These are phyloP conservation scores for Galerina marginata DNA, from an alignment of 768 basidiomycete genomes.

Conservation along the genomic window DNA sequence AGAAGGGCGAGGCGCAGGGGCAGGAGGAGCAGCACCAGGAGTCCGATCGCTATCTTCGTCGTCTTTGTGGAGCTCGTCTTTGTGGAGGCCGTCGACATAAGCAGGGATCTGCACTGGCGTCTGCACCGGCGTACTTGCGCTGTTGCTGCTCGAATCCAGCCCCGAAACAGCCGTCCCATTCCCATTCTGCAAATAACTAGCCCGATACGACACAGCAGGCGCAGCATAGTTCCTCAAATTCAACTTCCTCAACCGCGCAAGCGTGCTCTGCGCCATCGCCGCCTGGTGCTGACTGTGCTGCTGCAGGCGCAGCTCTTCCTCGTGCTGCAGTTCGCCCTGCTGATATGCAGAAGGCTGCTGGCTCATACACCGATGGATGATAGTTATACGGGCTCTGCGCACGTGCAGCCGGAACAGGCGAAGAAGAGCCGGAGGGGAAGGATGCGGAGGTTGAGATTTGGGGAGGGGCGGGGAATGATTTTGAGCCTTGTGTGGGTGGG, in stretches of 20 bases:
- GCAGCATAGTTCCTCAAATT: conserved; percentile 57
- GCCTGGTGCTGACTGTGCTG: conserved; percentile 23
- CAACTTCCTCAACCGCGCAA: conserved; percentile 41
- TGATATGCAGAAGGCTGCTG: conserved; percentile 15
- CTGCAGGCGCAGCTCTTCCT: too few relatives aligned
- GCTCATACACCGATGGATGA: neutral
- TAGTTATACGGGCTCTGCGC: neutral
- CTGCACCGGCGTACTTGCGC: conserved; percentile 23
- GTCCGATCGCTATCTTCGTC: too few relatives aligned
- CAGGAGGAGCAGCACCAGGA: too few relatives aligned
- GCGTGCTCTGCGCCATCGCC: conserved; percentile 38
- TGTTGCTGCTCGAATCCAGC: conserved; percentile 11
- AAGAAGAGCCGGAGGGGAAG: conserved; percentile 9
- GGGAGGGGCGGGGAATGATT: conserved; percentile 10
- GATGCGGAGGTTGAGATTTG: conserved; percentile 22
- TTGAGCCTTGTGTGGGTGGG: neutral
- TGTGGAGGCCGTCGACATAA: too few relatives aligned
- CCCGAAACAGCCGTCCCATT: conserved; percentile 1
- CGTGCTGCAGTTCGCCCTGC: conserved; percentile 14
- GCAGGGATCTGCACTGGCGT: conserved; percentile 23
- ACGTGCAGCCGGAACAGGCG: neutral
- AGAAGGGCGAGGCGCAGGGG: too few relatives aligned
- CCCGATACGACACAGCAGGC: conserved; percentile 29
- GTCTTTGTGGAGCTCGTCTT: conserved; percentile 3
- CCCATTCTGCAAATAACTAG: neutral